These are phyloP conservation scores for Tetraselmis chui DNA, from an alignment of 139 green algal genomes.

Conservation along the genomic window DNA sequence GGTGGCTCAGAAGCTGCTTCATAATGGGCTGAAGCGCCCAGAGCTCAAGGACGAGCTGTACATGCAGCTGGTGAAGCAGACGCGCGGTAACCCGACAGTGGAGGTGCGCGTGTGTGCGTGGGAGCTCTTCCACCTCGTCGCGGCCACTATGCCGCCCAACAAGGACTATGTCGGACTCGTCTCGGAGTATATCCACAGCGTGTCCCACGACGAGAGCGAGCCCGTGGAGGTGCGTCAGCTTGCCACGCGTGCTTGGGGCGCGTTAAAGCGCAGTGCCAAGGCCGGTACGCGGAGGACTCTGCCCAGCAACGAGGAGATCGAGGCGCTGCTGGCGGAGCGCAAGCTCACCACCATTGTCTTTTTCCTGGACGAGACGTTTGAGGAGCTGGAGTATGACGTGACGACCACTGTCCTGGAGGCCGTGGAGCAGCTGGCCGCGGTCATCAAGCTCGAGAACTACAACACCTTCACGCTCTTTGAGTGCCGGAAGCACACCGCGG, in stretches of 20 bases:
- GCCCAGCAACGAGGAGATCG: constrained; percentile 81
- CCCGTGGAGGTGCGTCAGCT: constrained; percentile 31
- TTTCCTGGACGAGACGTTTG: constrained; percentile 96
- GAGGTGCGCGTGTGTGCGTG: constrained; percentile 48
- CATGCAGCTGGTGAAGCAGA: constrained; percentile 87
- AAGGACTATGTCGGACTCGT: constrained; percentile 84
- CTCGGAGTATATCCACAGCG: constrained; percentile 83
- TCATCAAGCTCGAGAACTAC: constrained; percentile 91
- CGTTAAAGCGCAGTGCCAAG: constrained; percentile 83
- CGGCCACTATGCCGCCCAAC: constrained; percentile 74
- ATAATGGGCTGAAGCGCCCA: constrained; percentile 74
- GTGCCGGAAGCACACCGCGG: constrained; percentile 18
- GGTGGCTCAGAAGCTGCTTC: constrained; percentile 83
- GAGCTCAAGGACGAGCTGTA: constrained; percentile 93
- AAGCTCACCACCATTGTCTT: constrained; percentile 77
- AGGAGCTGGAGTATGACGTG: constrained; percentile 87
- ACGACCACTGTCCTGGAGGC: constrained; percentile 83
- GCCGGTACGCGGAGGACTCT: constrained; percentile 72
- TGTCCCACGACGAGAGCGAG: constrained; percentile 45
- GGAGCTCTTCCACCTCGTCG: constrained; percentile 85
- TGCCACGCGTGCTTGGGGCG: constrained; percentile 59
- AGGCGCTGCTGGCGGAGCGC: constrained; percentile 57
- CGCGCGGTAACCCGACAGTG: constrained; percentile 60
- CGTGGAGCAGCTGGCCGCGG: constrained; percentile 70
- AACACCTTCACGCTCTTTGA: constrained; percentile 94